Conservation (phyloP, 129 eudicot genomes). For the Rutidosis leptorrhynchoides region DNA sequence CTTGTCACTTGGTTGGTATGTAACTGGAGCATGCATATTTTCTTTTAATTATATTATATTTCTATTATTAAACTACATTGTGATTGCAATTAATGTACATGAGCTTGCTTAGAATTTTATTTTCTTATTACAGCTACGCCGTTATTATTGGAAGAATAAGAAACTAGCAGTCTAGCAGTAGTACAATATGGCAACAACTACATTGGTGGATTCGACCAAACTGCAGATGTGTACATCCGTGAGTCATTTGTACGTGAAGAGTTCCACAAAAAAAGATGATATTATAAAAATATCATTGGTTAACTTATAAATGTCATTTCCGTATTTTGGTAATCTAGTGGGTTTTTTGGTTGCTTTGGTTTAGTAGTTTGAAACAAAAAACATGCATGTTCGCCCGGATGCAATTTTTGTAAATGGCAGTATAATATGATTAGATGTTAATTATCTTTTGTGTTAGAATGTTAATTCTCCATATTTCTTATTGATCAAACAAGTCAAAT, state of each 20-base stretch:
- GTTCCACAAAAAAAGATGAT: neutral
- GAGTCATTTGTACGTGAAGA: neutral
- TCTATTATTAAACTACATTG: neutral
- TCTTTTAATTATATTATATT: neutral
- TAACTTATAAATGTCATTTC: neutral
- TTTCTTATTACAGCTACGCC: neutral
- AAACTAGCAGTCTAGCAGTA: neutral
- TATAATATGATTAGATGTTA: neutral
- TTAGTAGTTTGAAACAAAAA: neutral
- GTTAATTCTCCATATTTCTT: too few species aligned
- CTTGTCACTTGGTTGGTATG: neutral
- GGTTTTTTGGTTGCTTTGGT: neutral
- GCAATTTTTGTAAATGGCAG: neutral
- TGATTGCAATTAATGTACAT: neutral
- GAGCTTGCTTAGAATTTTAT: too few species aligned
- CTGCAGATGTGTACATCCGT: neutral
- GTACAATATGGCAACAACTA: neutral
- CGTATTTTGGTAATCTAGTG: neutral
- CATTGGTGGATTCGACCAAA: neutral
- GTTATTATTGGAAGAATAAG: neutral
- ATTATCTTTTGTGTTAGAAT: too few species aligned
- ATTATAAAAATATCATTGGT: neutral
- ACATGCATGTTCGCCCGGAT: neutral
- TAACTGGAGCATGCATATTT: neutral
- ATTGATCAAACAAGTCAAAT: too few species aligned